A percentile compares a stretch with the other conserved stretches of the same genome.
Conservation (phyloP, 108 stramenopile species). For the Pelagomonas calceolata region DNA sequence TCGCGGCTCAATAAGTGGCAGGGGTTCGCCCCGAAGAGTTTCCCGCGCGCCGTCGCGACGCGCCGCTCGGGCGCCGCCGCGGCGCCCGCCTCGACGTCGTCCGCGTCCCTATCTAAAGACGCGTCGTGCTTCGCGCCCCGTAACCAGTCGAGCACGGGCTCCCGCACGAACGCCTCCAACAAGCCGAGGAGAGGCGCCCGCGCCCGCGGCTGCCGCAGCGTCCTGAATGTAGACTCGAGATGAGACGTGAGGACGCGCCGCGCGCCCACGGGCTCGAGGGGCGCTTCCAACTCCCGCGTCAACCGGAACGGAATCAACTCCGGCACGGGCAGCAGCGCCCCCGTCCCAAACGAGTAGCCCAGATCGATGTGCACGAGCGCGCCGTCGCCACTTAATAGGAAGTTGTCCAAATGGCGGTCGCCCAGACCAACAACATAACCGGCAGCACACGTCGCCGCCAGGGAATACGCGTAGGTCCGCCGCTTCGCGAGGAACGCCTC, state of each 20-base stretch:
- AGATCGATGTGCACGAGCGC: conserved; percentile 44
- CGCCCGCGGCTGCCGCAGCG: neutral
- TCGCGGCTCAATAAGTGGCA: conserved; percentile 17
- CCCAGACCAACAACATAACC: conserved; percentile 45
- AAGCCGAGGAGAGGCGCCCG: conserved; percentile 16
- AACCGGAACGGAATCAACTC: conserved; percentile 45
- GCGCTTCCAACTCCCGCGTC: conserved; percentile 25
- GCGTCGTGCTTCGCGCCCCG: neutral
- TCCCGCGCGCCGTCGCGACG: conserved; percentile 20
- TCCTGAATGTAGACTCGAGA: conserved; percentile 22
- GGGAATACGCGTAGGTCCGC: conserved; percentile 26
- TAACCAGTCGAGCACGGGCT: conserved; percentile 37
- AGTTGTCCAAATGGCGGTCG: conserved; percentile 45
- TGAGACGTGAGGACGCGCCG: conserved; percentile 10
- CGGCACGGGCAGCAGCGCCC: conserved; percentile 28
- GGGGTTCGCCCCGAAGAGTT: conserved; percentile 32
- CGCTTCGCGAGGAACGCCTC: conserved; percentile 34
- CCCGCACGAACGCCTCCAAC: conserved; percentile 38
- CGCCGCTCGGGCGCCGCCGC: neutral
- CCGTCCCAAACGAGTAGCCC: conserved; percentile 38
- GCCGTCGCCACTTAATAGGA: conserved; percentile 28
- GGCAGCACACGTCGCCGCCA: conserved; percentile 25
- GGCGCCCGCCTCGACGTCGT: neutral
- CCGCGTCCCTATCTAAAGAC: neutral
- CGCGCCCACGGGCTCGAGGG: conserved; percentile 31